Base-by-base conservation (phyloP, 2,329 filamentous ascomycete genomes). In the Paradendryphiella salina region DNA sequence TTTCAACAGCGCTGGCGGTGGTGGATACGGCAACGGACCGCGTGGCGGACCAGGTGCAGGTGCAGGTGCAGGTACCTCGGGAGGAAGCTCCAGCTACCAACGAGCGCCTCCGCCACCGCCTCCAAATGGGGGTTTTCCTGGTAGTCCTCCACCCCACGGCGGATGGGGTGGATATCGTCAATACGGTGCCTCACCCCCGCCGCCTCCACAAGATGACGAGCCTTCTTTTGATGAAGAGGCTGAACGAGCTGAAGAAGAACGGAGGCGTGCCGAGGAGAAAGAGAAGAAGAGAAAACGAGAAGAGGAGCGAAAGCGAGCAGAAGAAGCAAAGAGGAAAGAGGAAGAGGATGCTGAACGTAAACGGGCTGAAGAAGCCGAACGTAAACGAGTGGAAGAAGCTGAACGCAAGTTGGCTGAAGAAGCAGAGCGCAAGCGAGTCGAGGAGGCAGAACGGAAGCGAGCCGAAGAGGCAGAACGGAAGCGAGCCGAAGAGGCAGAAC, bases 221-320 rank as follows among this genome's bases (percentile, higher is more conserved):
- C 60, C 57, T 14, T 59, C 63, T 5, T 72, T 68, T 63, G 66
- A 60, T 71, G 60, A 60, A 72, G 60, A 75, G 72, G 47, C 54
- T 37, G 20, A 57, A 65, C 79, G 76, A 60, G 76, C 77, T 58
- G 73, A 73, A 32, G 73, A 77, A 43, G 63, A 67, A 3, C 78
- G 85, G 46, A 86, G 89, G 64, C 86, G 88, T 59, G 85, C 87
- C 59, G 40, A 39, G 28, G 48, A 46, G 28, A 45, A 52, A 37
- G 23, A 35, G 11, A 33, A 15, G 23, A 26, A 14, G 42, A 31
- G 26, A 7, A 47, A 40, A 21, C 35, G 18, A 2, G 42, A 26
- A 48, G 36, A 61, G 54, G 61, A 62, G 2, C 77, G 85, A 20
- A 41, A 29, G 34, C 32, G 36, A 60, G 76, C 77, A 57, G 72